Percentiles rank a stretch among this genome's conserved stretches.
phyloP scores from a whole-genome alignment of 2,329 filamentous ascomycete species.

The Plenodomus lindquistii region DNA sequence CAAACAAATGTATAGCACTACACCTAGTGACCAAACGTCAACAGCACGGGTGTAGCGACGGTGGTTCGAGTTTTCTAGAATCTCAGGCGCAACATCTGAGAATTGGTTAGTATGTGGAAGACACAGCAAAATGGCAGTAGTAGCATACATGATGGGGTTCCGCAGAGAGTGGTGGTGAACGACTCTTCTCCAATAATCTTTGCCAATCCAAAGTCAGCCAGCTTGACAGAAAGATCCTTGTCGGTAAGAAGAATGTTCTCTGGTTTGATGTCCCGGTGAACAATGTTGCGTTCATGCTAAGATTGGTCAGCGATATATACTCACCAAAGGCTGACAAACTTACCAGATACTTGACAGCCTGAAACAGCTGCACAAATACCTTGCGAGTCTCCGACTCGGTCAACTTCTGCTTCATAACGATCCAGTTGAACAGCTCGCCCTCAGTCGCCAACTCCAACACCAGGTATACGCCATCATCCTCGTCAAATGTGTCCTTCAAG shows the following conservation, averaged over 20 bases:
- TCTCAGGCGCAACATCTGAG: conserved; percentile 87
- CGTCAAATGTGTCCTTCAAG: conserved; percentile 93
- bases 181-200: conserved; percentile 99
- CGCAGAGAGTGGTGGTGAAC: conserved; percentile 92
- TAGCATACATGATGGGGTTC: conserved; percentile 78
- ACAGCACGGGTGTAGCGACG: conserved; percentile 94
- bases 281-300: conserved; percentile 94
- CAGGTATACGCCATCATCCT: conserved; percentile 86
- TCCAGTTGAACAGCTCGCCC: conserved; percentile 94
- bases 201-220: conserved; percentile 94
- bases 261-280: conserved; percentile 96
- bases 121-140: not conserved
- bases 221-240: conserved; percentile 81
- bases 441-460: conserved; percentile 88
- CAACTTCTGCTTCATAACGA: conserved; percentile 87
- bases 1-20: conserved; percentile 94
- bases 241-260: conserved; percentile 93
- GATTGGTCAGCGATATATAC: conserved; percentile 28
- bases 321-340: conserved; percentile 34
- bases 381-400: conserved; percentile 82
- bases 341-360: conserved; percentile 94
- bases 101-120: conserved; percentile 21
- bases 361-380: conserved; percentile 87
- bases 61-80: conserved; percentile 78
- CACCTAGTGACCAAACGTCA: conserved; percentile 96